Evolutionary conservation across 257 asterid genomes (phyloP), one percentile per base, ranked within the genome.

Genomic region (Solanum appendiculatum): DNA sequence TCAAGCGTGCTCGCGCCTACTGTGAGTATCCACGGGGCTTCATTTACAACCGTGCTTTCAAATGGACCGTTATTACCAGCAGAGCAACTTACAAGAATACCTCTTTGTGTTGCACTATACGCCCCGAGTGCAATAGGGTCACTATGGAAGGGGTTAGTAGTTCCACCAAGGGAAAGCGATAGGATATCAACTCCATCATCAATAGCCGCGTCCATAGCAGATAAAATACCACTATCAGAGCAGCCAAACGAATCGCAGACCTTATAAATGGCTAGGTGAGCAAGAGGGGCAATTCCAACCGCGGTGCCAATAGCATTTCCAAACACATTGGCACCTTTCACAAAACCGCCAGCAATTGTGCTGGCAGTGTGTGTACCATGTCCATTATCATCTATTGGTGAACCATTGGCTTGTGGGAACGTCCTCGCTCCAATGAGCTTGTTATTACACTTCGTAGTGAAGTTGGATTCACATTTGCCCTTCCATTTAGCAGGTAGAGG

Each of bases 291-390:
- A 18, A 92, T 54, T 1, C 97, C 97, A 34, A 12, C 91, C 2
- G 94, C 94, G 0, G 91, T 90, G n/a, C 95, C 94, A 1, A 92
- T 88, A 23, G 94, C 95, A 14, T 51, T 88, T 16, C 97, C 94
- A 29, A 58, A 90, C 9, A 90, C 81, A 73, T 90, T 94, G 1
- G 95, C 95, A 7, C 93, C 92, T 1, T 46, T 31, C 23, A 94
- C 94, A 34, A 89, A 94, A 85, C 77, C 89, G 2, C 97, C 95
- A 4, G 93, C 95, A 6, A 93, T 93, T 3, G 90, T 93, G 85
- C 93, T 80, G 0, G 96, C 91, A 0, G 93, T 90, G 58, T 92
- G 95, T 3, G 95, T 91, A 6, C 96, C 95, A 16, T 93, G 96
- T 9, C 95, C 96, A 5, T 18, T 18, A 3, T n/a, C 21, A 39